Evolutionary conservation across 306 rosid species (phyloP), one percentile per base, ranked within the genome.

Genomic region (Sechiopsis laciniata): DNA sequence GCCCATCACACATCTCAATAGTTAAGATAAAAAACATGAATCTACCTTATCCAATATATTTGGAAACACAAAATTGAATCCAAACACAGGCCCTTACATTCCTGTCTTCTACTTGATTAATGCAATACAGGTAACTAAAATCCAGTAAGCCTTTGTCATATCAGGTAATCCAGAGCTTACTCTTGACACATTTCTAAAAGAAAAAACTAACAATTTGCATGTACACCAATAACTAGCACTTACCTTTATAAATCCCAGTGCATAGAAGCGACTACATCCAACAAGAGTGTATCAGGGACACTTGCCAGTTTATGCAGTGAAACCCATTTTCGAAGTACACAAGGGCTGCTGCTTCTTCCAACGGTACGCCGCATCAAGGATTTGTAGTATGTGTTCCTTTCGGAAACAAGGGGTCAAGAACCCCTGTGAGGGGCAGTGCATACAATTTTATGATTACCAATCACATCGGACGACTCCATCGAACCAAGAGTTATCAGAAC

Each of bases 331-430:
- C 10, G 14, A 32, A 32, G 37, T 32, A n/a, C n/a, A n/a, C n/a
- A n/a, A n/a, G n/a, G n/a, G n/a, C n/a, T n/a, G n/a, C n/a, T n/a
- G n/a, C 85, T 78, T 91, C 88, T 94, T 94, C 96, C 99, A 91
- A 73, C 78, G 84, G 78, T 90, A 89, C 7, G 99, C 99, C 14
- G 99, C 99, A 80, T 94, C 97, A 81, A 94, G 79, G 58, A 91
- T 89, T 87, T 91, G 69, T 88, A 8, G 95, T 91, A 78, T 88
- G 97, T 1, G 92, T 80, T 80, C 91, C 97, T 42, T 94, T 95
- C 0, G 97, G 97, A 82, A 94, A 94, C 48, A 89, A 26, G 79
- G 88, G 91, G 73, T 89, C 92, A 3, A 32, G 6, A 32, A 32
- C 37, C 37, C 4, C 32, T 29, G 37, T 32, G 2, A 32, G 37